Conservation (phyloP, 345 rosid species). For the Citrus australasica region DNA sequence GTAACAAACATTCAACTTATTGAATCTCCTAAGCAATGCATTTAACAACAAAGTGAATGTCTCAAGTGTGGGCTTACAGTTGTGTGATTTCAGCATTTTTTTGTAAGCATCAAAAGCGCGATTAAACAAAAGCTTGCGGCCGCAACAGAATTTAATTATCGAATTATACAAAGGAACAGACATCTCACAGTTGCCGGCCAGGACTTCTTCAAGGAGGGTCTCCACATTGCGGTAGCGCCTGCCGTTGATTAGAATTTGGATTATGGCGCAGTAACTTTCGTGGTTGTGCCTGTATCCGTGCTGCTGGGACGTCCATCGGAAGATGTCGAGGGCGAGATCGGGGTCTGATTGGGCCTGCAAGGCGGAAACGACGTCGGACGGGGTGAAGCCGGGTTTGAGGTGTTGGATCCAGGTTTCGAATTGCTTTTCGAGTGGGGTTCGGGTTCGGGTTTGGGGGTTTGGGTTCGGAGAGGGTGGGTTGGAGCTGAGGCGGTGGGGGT, state of each 20-base stretch:
- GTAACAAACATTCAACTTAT: slow-evolving; percentile 63
- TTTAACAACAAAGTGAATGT: slow-evolving; percentile 58
- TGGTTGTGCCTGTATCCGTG: slow-evolving; percentile 70
- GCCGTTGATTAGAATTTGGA: slow-evolving; percentile 57
- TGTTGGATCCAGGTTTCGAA: slow-evolving; percentile 81
- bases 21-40: slow-evolving; percentile 70
- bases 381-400: slow-evolving; percentile 80
- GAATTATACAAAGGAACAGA: slow-evolving; percentile 68
- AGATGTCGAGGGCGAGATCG: slow-evolving; percentile 82
- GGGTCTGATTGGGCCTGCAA: slow-evolving; percentile 77
- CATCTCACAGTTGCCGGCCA: slow-evolving; percentile 80
- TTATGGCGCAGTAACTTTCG: slow-evolving; percentile 57
- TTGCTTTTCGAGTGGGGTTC: slow-evolving; percentile 71
- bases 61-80: slow-evolving; percentile 74
- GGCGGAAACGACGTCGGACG: slow-evolving; percentile 61
- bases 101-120: slow-evolving; percentile 81
- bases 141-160: slow-evolving; percentile 70
- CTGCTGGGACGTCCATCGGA: slow-evolving; percentile 87
- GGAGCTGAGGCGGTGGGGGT: slow-evolving; percentile 24
- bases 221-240: slow-evolving; percentile 68
- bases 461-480: slow-evolving; percentile 22
- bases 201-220: slow-evolving; percentile 70
- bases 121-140: slow-evolving; percentile 67
- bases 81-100: slow-evolving; percentile 62
- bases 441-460: slow-evolving; percentile 34